Conservation (phyloP, 768 basidiomycete species). For the Baorangia bicolor region DNA sequence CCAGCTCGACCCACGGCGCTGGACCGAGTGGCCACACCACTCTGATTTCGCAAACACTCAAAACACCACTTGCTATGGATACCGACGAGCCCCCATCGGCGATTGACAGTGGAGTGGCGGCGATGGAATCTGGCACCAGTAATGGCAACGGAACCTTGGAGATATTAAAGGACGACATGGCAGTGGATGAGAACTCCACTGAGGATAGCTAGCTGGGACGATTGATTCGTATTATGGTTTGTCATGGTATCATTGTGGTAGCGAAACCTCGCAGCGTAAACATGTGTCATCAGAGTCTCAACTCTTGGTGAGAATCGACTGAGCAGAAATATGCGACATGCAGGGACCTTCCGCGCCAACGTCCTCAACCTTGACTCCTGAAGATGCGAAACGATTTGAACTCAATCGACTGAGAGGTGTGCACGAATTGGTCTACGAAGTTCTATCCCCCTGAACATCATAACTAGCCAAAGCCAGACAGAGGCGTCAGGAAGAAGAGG, state of each 20-base stretch:
- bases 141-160: constrained; percentile 16
- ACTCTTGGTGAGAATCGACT: neutral
- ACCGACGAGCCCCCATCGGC: constrained; percentile 30
- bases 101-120: constrained; percentile 17
- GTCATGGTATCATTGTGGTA: too few species aligned
- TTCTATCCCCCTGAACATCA: neutral
- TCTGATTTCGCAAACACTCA: constrained; percentile 30
- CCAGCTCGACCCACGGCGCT: constrained; percentile 62
- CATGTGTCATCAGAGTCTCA: constrained; percentile 16
- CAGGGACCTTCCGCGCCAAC: constrained; percentile 8
- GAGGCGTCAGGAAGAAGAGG: constrained; percentile 59
- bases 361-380: constrained; percentile 49
- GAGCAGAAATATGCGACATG: neutral
- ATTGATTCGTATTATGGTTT: neutral
- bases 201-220: constrained; percentile 7
- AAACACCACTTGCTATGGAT: constrained; percentile 33
- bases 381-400: constrained; percentile 71
- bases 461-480: constrained; percentile 71
- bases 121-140: constrained; percentile 13
- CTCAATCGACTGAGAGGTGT: constrained; percentile 77
- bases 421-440: neutral
- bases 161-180: constrained; percentile 27
- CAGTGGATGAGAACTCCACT: constrained; percentile 20
- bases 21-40: constrained; percentile 73
- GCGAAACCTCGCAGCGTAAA: constrained; percentile 2